phyloP scores from a whole-genome alignment of 1,284 basidiomycete species.

The Boletus sp. region DNA sequence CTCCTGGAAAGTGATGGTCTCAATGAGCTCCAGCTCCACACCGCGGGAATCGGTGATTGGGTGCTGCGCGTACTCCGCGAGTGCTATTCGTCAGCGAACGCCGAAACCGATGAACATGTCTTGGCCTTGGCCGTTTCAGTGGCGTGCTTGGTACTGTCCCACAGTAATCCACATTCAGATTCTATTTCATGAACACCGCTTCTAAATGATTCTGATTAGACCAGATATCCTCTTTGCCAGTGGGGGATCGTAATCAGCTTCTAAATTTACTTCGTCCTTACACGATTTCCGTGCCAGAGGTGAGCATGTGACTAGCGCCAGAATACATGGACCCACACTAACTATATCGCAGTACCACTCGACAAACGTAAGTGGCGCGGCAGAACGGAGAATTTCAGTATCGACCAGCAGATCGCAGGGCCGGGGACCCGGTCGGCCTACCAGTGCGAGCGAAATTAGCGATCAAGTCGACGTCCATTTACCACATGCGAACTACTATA shows the following conservation, averaged over 20 bases:
- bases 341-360: constrained; percentile 23
- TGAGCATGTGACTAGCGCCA: constrained; percentile 25
- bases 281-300: constrained; percentile 28
- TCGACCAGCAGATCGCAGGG: constrained; percentile 25
- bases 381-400: constrained; percentile 12
- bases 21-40: constrained; percentile 43
- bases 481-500: constrained; percentile 21
- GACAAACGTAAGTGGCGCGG: constrained; percentile 32
- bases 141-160: constrained; percentile 36
- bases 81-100: constrained; percentile 4
- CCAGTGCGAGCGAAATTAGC: constrained; percentile 8
- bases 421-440: constrained; percentile 19
- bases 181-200: constrained; percentile 23
- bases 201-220: constrained; percentile 32
- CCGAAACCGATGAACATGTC: constrained; percentile 15
- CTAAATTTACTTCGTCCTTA: constrained; percentile 41
- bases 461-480: constrained; percentile 11
- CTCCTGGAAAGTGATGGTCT: constrained; percentile 46
- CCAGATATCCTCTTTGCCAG: constrained; percentile 34
- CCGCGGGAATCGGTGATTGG: constrained; percentile 39
- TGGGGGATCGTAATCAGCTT: constrained; percentile 35
- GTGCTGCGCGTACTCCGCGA: constrained; percentile 27
- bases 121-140: constrained; percentile 33
- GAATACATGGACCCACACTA: constrained; percentile 12
- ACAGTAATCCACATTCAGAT: constrained; percentile 34